Percentiles rank a stretch among this genome's conserved stretches.
Conservation (phyloP, 495 filamentous ascomycete species). For the Penicillium roqueforti region DNA sequence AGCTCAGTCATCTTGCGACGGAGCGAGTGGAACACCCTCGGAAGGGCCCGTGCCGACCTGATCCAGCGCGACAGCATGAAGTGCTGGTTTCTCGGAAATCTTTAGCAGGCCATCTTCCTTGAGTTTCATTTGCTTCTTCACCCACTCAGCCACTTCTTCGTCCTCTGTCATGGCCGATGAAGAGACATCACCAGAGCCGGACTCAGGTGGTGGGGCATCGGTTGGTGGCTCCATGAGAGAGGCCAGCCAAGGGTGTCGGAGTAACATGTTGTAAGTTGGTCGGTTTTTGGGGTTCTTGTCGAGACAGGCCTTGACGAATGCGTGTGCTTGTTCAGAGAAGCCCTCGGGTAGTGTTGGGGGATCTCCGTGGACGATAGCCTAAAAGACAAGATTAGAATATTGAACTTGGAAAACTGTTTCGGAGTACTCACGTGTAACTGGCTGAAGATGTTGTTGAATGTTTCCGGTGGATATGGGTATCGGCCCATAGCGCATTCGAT, state of each 20-base stretch:
- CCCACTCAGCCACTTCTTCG: conserved; percentile 80
- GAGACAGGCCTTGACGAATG: conserved; percentile 85
- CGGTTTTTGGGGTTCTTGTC: conserved; percentile 89
- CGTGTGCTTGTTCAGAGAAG: conserved; percentile 74
- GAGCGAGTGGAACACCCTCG: conserved; percentile 23
- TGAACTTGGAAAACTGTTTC: conserved; percentile 2
- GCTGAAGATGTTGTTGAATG: conserved; percentile 97
- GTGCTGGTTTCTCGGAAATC: conserved; percentile 57
- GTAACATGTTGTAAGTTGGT: conserved; percentile 82
- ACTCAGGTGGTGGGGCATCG: conserved; percentile 50
- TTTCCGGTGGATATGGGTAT: conserved; percentile 97
- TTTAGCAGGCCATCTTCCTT: conserved; percentile 50
- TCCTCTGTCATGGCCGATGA: conserved; percentile 54
- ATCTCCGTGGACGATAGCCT: conserved; percentile 97
- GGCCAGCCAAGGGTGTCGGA: conserved; percentile 84
- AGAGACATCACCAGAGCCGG: conserved; percentile 39
- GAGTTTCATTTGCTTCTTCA: conserved; percentile 62
- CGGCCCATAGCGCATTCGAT: conserved; percentile 95
- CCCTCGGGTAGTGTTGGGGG: conserved; percentile 80
- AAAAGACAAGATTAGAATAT: conserved; percentile 15
- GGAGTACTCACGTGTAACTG: conserved; percentile 80
- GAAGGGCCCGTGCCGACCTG: conserved; percentile 43
- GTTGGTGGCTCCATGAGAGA: conserved; percentile 76
- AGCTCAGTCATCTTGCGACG: conserved; percentile 14
- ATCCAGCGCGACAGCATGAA: conserved; percentile 75